Percentiles rank a stretch among this genome's conserved stretches.
Conservation (phyloP, 352 stramenopile species). For the Globisporangium recalcitrans region DNA sequence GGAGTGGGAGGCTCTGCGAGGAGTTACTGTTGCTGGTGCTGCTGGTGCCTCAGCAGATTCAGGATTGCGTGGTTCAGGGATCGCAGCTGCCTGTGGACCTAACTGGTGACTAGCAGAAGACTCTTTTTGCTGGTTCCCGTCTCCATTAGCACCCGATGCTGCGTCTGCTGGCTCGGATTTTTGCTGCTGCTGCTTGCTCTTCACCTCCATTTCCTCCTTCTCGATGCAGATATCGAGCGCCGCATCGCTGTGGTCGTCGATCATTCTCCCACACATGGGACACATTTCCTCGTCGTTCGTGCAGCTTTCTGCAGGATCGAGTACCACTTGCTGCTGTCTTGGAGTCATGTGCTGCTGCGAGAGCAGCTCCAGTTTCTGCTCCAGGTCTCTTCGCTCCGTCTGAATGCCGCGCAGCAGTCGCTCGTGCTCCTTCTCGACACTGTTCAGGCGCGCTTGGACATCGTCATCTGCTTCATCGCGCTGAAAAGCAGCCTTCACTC, state of each 20-base stretch:
- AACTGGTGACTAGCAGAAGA: not conserved
- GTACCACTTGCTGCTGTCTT: too few relatives aligned
- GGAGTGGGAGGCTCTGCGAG: conserved; percentile 9
- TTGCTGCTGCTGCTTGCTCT: not conserved
- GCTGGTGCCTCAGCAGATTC: not conserved
- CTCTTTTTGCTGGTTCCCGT: conserved; percentile 4
- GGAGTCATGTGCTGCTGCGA: conserved; percentile 5
- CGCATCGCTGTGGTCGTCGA: conserved; percentile 17
- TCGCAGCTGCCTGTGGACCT: not conserved
- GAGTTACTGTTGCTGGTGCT: not conserved
- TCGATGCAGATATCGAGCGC: conserved; percentile 18
- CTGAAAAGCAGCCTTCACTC: conserved; percentile 18
- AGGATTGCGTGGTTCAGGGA: not conserved
- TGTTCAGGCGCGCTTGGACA: conserved; percentile 1
- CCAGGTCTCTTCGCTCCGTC: conserved; percentile 13
- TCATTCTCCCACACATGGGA: conserved; percentile 17
- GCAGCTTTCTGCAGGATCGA: too few relatives aligned
- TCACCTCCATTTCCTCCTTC: conserved; percentile 13
- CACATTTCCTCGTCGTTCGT: conserved; percentile 7
- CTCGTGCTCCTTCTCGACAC: conserved; percentile 16
- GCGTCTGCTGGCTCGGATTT: not conserved
- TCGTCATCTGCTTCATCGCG: conserved; percentile 10
- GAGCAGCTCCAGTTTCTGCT: conserved; percentile 15
- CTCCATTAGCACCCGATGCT: not conserved
- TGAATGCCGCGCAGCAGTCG: conserved; percentile 14